Base-by-base conservation (phyloP, 176 grass and related monocot species). In the Carex pumila region DNA sequence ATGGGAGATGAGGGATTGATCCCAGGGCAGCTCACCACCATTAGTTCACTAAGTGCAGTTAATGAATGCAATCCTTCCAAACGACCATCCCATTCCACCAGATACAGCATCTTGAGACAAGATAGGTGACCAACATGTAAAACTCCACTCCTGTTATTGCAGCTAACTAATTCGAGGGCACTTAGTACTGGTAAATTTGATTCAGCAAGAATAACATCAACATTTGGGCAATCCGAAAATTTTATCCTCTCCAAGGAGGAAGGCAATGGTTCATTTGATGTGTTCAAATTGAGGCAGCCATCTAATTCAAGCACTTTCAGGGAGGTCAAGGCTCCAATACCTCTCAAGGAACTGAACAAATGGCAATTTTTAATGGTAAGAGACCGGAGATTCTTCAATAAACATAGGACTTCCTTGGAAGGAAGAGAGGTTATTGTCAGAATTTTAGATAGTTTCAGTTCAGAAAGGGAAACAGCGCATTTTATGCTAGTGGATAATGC, bases 21-120 rank as follows among this genome's bases (percentile, higher is more conserved):
- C 8, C 11, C 39, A 11, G 15, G 7, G 37, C 3, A n/a, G 7
- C 5, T 0, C 4, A 0, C 0, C 5, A 39, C 3, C 4, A 0
- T 0, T 0, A 39, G 37, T 0, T 0, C 0, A 39, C 0, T 3
- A 39, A 39, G 37, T 39, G 37, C 37, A 39, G 3, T 39, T 39
- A 39, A 71, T 71, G 17, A 71, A 12, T 43, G 19, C 68, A 71
- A 71, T 9, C 68, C 68, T 18, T 47, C 3, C 39, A 71, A 19
- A 47, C 0, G 68, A 12, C 36, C 17, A 0, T 21, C 17, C 7
- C 37, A 71, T 21, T 8, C 13, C 1, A 37, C 1, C 11, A 71
- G 9, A 17, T 0, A 0, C 39, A 45, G 7, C 17, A 9, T 4
- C 45, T 47, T 43, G 3, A 71, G 37, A 45, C 7, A 1, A 19